phyloP scores from a whole-genome alignment of 2,329 filamentous ascomycete species.

The Paecilomyces sp. region DNA sequence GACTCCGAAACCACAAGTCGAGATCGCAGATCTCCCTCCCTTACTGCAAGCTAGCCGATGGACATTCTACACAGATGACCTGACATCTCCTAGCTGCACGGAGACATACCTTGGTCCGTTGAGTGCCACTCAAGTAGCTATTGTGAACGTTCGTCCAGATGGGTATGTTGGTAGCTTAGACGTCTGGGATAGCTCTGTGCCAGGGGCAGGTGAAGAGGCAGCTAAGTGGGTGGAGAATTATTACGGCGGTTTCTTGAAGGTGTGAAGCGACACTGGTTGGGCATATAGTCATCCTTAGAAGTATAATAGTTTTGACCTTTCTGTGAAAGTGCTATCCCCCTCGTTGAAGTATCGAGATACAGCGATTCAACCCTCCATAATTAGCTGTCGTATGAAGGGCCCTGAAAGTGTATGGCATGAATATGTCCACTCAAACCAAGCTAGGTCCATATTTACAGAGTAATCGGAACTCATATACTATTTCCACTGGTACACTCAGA shows the following conservation, averaged over 20 bases:
- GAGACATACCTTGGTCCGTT: slow-evolving; percentile 63
- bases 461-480: no score
- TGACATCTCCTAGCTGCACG: slow-evolving; percentile 51
- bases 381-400: no score
- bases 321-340: no score
- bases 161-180: slow-evolving; percentile 64
- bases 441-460: no score
- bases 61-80: slow-evolving; percentile 66
- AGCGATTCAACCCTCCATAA: no score
- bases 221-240: slow-evolving; percentile 45
- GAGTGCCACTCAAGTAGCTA: slow-evolving; percentile 50
- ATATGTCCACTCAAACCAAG: no score
- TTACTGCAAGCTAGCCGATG: slow-evolving; percentile 59
- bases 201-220: slow-evolving; percentile 25
- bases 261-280: not conserved
- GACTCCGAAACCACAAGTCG: slow-evolving; percentile 56
- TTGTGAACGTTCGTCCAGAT: slow-evolving; percentile 64
- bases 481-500: no score
- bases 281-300: not conserved
- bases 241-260: slow-evolving; percentile 23
- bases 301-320: no score
- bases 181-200: slow-evolving; percentile 25
- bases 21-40: slow-evolving; percentile 58
- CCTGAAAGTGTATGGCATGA: not conserved
- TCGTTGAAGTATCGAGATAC: no score